These are phyloP conservation scores for Meyerozyma carpophila DNA, from an alignment of 1,139 yeast species.

Conservation along the genomic window DNA sequence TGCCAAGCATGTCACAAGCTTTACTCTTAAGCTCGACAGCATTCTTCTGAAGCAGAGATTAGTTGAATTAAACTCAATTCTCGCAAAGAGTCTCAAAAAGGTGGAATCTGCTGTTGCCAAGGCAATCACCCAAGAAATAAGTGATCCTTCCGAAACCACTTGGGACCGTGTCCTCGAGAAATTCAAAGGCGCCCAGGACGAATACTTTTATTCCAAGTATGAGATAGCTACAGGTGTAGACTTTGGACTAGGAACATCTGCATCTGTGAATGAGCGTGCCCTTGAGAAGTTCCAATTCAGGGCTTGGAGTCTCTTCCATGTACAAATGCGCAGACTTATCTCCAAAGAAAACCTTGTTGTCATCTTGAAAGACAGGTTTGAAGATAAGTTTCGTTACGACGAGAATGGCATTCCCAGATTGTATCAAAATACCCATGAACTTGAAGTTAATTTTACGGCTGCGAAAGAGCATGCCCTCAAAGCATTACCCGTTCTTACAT, in stretches of 20 bases:
- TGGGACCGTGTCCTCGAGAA: conserved; percentile 58
- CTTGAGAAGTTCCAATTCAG: conserved; percentile 40
- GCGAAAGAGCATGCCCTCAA: conserved; percentile 56
- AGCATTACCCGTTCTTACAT: conserved; percentile 54
- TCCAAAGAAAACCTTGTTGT: conserved; percentile 54
- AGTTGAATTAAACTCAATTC: conserved; percentile 39
- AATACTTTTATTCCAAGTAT: conserved; percentile 15
- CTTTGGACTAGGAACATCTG: conserved; percentile 58
- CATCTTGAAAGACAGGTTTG: conserved; percentile 67
- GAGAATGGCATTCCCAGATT: conserved; percentile 75
- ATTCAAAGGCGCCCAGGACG: conserved; percentile 39
- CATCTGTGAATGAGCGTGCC: conserved; percentile 36
- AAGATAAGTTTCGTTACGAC: conserved; percentile 78
- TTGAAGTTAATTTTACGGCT: conserved; percentile 57
- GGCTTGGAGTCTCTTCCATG: conserved; percentile 65
- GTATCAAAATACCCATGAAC: conserved; percentile 71
- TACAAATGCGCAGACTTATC: conserved; percentile 52
- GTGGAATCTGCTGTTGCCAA: conserved; percentile 36
- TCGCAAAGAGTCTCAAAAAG: conserved; percentile 34
- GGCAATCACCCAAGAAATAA: conserved; percentile 30
- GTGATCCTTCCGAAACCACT: conserved; percentile 39
- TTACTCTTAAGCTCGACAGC: conserved; percentile 18
- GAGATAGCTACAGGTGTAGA: conserved; percentile 31
- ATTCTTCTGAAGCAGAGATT: conserved; percentile 34
- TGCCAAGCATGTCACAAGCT: conserved; percentile 9